Evolutionary conservation across 2,329 filamentous ascomycete genomes (phyloP).

Genomic region (Colletotrichum sp.): DNA sequence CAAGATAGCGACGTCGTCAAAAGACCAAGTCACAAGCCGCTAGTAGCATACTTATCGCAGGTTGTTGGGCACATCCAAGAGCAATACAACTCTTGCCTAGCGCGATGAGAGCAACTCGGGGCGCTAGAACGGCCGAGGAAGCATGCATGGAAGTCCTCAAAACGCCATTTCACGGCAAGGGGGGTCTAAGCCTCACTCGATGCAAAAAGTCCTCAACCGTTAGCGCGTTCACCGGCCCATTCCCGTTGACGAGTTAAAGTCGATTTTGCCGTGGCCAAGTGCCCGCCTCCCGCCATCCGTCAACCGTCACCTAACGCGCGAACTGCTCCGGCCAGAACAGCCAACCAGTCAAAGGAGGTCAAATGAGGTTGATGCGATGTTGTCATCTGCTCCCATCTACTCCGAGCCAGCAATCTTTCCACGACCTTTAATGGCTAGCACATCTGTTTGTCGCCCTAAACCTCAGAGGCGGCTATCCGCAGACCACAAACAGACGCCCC

Average conservation of each 20-base stretch:
- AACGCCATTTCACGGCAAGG: constrained; percentile 4
- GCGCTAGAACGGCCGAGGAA: constrained; percentile 24
- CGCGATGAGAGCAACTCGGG: not conserved
- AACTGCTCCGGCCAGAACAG: constrained; percentile 1
- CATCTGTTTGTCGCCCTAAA: not conserved
- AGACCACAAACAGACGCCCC: not conserved
- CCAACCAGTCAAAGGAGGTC: not conserved
- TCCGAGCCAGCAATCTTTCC: not conserved
- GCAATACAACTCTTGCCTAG: constrained; percentile 7
- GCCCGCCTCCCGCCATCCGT: not conserved
- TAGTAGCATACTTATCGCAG: not conserved
- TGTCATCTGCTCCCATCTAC: not conserved
- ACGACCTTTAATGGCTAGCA: not conserved
- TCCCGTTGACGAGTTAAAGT: constrained; percentile 5
- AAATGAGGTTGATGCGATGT: not conserved
- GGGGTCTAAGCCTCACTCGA: constrained; percentile 21
- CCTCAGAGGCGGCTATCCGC: not conserved
- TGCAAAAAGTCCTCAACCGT: constrained; percentile 18
- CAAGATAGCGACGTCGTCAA: not conserved
- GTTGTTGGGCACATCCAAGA: not conserved
- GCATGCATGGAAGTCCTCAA: constrained; percentile 14
- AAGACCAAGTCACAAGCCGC: not conserved
- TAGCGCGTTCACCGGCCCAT: constrained; percentile 5
- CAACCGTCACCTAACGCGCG: not conserved
- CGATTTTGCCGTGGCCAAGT: not conserved